These are phyloP conservation scores for Collybiopsis confluens DNA, from an alignment of 768 basidiomycete genomes.

Conservation along the genomic window DNA sequence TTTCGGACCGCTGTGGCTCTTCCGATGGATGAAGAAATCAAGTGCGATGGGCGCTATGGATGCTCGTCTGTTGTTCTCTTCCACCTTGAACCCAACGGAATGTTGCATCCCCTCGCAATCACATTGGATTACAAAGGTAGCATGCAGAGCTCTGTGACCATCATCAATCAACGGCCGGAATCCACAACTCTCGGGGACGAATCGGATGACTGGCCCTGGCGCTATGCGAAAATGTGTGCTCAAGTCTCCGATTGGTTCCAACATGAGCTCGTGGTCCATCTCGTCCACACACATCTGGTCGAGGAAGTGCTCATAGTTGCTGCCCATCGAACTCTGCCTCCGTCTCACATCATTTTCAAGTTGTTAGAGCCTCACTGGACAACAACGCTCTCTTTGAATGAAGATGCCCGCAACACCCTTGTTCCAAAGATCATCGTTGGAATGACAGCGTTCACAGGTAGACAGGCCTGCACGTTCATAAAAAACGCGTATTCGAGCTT, in stretches of 20 bases:
- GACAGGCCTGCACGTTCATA: conserved; percentile 15
- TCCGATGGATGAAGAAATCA: conserved; percentile 10
- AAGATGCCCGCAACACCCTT: conserved; percentile 20
- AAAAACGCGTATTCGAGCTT: conserved; percentile 19
- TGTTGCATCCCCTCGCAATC: conserved; percentile 27
- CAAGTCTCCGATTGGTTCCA: conserved; percentile 25
- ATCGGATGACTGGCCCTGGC: conserved; percentile 27
- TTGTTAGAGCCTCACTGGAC: conserved; percentile 26
- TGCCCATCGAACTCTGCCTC: conserved; percentile 21
- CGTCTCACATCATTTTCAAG: conserved; percentile 21
- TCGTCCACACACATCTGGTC: conserved; percentile 25
- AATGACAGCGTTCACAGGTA: conserved; percentile 15
- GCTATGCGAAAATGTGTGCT: conserved; percentile 27
- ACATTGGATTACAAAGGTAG: conserved; percentile 24
- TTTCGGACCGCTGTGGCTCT: conserved; percentile 18
- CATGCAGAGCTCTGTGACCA: conserved; percentile 21
- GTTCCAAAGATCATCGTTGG: conserved; percentile 22
- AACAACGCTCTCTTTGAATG: conserved; percentile 25
- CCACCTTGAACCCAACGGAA: conserved; percentile 19
- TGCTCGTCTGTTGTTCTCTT: conserved; percentile 26
- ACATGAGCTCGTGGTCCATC: conserved; percentile 24
- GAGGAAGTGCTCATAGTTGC: conserved; percentile 27
- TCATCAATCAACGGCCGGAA: conserved; percentile 22
- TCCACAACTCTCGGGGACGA: conserved; percentile 10
- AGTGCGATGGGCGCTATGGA: conserved; percentile 16